phyloP scores from a whole-genome alignment of 2,329 filamentous ascomycete genomes.

The Penicillium digitatum region DNA sequence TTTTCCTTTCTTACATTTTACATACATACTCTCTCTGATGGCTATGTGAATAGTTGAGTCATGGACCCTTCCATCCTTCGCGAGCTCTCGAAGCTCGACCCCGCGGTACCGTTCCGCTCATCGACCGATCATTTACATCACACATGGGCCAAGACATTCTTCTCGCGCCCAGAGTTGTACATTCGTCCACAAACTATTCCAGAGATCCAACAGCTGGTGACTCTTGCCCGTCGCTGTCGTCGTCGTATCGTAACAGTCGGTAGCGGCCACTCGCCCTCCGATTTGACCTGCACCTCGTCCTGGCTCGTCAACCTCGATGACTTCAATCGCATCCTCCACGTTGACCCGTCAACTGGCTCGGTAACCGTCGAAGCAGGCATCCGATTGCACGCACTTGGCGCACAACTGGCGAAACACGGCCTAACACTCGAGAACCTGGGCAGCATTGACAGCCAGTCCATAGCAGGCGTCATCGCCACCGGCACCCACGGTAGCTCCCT shows the following conservation, averaged over 20 bases:
- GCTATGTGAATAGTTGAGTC: slow-evolving; percentile 7
- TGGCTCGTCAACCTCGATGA: slow-evolving; percentile 94
- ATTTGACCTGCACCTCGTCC: slow-evolving; percentile 85
- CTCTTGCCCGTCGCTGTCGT: slow-evolving; percentile 73
- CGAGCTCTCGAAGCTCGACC: slow-evolving; percentile 58
- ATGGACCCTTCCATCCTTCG: slow-evolving; percentile 48
- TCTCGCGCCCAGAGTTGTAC: slow-evolving; percentile 83
- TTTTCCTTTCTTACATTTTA: not conserved
- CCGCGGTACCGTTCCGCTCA: slow-evolving; percentile 71
- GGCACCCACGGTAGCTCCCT: slow-evolving; percentile 90
- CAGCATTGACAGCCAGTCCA: slow-evolving; percentile 90
- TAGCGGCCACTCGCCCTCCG: slow-evolving; percentile 85
- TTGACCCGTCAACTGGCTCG: slow-evolving; percentile 62
- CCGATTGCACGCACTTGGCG: slow-evolving; percentile 68
- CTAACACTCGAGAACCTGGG: slow-evolving; percentile 88
- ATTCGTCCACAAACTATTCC: slow-evolving; percentile 73
- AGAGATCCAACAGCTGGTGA: slow-evolving; percentile 80
- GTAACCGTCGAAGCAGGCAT: slow-evolving; percentile 87
- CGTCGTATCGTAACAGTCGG: slow-evolving; percentile 82
- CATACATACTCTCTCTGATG: not conserved
- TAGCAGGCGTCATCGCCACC: slow-evolving; percentile 87
- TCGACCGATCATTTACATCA: slow-evolving; percentile 69
- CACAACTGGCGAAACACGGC: slow-evolving; percentile 67
- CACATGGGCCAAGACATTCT: slow-evolving; percentile 94
- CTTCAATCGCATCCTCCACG: slow-evolving; percentile 66